Percentiles rank a stretch among this genome's conserved stretches.
Evolutionary conservation across 1,284 basidiomycete genomes (phyloP).

Genomic region (Leccinum subrobustum): DNA sequence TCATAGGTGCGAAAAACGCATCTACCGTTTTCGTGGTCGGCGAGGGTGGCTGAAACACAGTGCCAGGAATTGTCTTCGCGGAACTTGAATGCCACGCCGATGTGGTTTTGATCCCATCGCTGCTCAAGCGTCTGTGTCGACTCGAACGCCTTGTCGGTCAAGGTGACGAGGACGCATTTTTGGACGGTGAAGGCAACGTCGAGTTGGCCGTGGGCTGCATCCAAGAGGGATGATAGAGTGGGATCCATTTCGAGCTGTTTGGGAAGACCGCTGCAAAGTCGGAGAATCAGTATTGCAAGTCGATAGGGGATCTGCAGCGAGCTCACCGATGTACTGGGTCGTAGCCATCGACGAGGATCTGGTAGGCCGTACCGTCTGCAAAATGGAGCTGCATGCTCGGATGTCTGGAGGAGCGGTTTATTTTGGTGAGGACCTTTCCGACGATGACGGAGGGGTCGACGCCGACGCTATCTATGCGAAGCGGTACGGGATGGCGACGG

Average conservation of each 20-base stretch:
- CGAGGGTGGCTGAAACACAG: constrained; percentile 60
- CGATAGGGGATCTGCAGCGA: not conserved
- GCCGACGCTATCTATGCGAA: constrained; percentile 41
- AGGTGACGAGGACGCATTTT: constrained; percentile 52
- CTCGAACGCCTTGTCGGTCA: constrained; percentile 58
- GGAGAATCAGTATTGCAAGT: not conserved
- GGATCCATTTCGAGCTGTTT: constrained; percentile 59
- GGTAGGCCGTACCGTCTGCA: constrained; percentile 50
- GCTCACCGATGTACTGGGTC: constrained; percentile 46
- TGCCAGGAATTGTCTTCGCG: constrained; percentile 48
- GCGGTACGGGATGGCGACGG: constrained; percentile 31
- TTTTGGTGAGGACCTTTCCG: constrained; percentile 50
- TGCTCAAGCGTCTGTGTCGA: constrained; percentile 26
- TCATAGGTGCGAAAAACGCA: constrained; percentile 61
- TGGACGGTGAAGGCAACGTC: constrained; percentile 44
- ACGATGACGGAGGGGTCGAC: constrained; percentile 48
- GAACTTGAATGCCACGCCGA: constrained; percentile 48
- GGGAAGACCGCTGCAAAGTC: constrained; percentile 42
- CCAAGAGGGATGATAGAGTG: constrained; percentile 40
- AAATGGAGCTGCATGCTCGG: constrained; percentile 57
- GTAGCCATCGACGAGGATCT: constrained; percentile 63
- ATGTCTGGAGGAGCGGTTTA: constrained; percentile 51
- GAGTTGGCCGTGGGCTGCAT: constrained; percentile 37
- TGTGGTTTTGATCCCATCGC: constrained; percentile 58
- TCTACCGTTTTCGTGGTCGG: constrained; percentile 43